Percentiles rank a stretch among this genome's conserved stretches.
These are phyloP conservation scores for Podospora appendiculata DNA, from an alignment of 495 filamentous ascomycete species.

Conservation along the genomic window DNA sequence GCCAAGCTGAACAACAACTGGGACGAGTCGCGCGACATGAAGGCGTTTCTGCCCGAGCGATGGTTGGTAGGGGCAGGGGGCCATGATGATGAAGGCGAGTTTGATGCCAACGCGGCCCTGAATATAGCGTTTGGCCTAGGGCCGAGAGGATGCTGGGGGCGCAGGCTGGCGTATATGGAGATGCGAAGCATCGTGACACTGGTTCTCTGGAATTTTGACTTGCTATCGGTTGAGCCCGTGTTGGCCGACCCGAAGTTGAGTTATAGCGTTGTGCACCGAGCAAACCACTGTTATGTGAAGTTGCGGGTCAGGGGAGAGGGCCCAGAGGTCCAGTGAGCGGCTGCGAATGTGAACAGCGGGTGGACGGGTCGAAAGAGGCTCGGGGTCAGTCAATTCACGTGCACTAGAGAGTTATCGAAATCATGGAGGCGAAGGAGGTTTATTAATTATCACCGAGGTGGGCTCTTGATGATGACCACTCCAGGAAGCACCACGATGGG, in stretches of 20 bases:
- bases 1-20: not conserved
- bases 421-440: too few relatives aligned
- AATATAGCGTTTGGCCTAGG: conserved; percentile 44
- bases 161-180: not conserved
- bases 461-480: too few relatives aligned
- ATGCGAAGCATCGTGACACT: not conserved
- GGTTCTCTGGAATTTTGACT: not conserved
- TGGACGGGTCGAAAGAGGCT: too few relatives aligned
- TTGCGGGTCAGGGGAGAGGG: not conserved
- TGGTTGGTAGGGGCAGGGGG: not conserved
- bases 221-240: not conserved
- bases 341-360: too few relatives aligned
- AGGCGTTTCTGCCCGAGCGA: not conserved
- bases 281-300: not conserved
- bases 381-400: too few relatives aligned
- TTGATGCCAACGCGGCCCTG: conserved; percentile 23
- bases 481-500: too few relatives aligned
- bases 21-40: not conserved
- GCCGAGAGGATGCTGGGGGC: conserved; percentile 35
- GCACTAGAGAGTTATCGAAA: too few relatives aligned
- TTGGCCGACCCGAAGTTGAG: not conserved
- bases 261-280: not conserved
- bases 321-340: too few relatives aligned
- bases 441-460: too few relatives aligned
- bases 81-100: conserved; percentile 7